Percentiles rank a stretch among this genome's conserved stretches.
Conservation (phyloP, 2,329 filamentous ascomycete species). For the Sporothrix phasma region DNA sequence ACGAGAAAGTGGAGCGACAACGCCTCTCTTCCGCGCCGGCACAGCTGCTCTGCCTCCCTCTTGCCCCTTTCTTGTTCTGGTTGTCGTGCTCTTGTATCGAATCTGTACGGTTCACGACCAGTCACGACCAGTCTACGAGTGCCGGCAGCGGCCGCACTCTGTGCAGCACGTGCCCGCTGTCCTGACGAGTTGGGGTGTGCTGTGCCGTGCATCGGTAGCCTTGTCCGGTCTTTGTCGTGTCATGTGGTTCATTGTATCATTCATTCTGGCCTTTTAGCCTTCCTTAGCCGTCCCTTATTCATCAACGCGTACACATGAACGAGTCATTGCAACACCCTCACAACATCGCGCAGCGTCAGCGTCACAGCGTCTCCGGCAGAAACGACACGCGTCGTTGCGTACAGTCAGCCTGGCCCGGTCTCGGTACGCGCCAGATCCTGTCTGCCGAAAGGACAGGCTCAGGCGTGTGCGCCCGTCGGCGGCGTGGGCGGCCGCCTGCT, state of each 20-base stretch:
- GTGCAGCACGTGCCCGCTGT: constrained; percentile 7
- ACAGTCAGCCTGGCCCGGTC: not conserved
- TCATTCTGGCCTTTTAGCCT: not conserved
- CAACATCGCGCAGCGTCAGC: not conserved
- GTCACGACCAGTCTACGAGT: no score
- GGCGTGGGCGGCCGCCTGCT: not conserved
- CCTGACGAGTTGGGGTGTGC: not conserved
- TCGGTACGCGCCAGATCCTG: not conserved
- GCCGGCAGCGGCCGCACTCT: constrained; percentile 9
- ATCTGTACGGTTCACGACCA: no score
- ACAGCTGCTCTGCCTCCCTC: no score
- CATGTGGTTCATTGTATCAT: not conserved
- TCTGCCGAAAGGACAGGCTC: not conserved
- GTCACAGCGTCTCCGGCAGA: not conserved
- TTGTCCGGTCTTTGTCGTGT: not conserved
- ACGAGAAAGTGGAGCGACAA: no score
- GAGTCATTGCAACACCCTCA: no score
- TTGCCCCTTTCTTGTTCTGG: no score
- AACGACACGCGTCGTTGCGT: not conserved
- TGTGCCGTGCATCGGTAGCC: not conserved
- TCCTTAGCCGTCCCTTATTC: no score
- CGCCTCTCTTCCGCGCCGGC: no score
- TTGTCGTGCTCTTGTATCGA: no score
- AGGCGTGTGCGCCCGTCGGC: not conserved
- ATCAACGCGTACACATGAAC: no score